Base-by-base conservation (phyloP, 192 early-diverging fungal species). In the Rhizophagus prolifer region DNA sequence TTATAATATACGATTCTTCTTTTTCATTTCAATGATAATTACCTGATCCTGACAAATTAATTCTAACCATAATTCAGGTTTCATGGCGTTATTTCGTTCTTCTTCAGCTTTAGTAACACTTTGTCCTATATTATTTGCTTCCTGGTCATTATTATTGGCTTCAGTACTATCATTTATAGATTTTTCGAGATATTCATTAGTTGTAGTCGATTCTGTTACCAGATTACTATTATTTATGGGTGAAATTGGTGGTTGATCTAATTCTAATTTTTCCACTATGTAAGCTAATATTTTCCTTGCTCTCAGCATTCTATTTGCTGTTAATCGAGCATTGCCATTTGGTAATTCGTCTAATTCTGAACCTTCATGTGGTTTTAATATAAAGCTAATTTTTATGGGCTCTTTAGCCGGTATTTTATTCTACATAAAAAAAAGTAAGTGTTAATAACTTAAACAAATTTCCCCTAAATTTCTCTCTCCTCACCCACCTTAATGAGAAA, bases 271-370 rank as follows among this genome's bases (percentile, higher is more conserved):
- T 19, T 98, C 95, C 2, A 90, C 91, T 9, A 97, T 87, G 81
- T 97, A 96, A 21, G 87, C 82, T 7, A 93, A 72, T 36, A 99
- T 84, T 80, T 98, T 98, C 28, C 93, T 86, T 7, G 95, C 87
- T 16, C 97, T 87, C 50, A 99, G 83, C 88, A 97, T 94, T 34
- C 95, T 85, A 70, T 94, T 95, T 19, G 96, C 96, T 25, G 90
- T 89, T 36, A 99, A 83, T 6, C 94, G 87, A 8, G 88, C 86
- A 68, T 89, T 92, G 34, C 88, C 88, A 65, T 78, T 84, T 7
- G 88, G 88, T 25, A 90, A 70, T 60, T 90, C 88, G 4, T 61
- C 58, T 26, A 88, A 75, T 12, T 87, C 82, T 28, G 90, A 86
- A 28, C 83, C 83, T 38, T 86, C 84, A 59, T 89, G 84, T 19